Evolutionary conservation across 139 green algal genomes (phyloP).

Genomic region (Yamagishiella unicocca): DNA sequence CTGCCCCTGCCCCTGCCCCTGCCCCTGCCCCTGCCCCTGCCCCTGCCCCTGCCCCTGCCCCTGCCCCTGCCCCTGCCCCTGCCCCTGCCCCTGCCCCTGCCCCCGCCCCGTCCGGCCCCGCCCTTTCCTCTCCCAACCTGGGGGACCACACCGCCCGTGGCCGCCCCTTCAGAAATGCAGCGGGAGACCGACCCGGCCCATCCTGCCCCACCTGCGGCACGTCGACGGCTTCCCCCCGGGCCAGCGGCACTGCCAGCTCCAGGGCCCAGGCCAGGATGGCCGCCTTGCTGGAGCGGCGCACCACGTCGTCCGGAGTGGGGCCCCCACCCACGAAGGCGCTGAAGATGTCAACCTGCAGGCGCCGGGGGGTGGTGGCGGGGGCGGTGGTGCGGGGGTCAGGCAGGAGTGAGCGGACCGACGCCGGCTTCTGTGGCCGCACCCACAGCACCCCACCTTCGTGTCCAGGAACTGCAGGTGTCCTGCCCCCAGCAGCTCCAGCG

Average conservation of each 20-base stretch:
- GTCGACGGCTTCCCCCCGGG: not conserved
- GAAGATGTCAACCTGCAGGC: conserved; percentile 33
- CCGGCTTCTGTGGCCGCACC: not conserved
- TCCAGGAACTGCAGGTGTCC: conserved; percentile 68
- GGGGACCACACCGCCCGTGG: too few species aligned
- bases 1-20: too few species aligned
- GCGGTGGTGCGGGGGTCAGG: not conserved
- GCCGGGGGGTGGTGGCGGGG: not conserved
- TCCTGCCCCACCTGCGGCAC: not conserved
- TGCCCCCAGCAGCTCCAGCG: conserved; percentile 49
- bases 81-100: too few species aligned
- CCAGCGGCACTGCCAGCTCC: conserved; percentile 46
- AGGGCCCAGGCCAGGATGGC: conserved; percentile 34
- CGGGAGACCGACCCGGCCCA: too few species aligned
- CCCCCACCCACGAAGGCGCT: conserved; percentile 40
- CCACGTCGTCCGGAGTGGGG: conserved; percentile 52
- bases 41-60: too few species aligned
- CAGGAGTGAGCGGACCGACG: not conserved
- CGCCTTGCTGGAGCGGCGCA: conserved; percentile 44
- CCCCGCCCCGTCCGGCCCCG: too few species aligned
- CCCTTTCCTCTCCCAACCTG: too few species aligned
- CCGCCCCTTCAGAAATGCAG: too few species aligned
- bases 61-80: too few species aligned
- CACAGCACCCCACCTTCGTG: conserved; percentile 21
- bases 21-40: too few species aligned